Evolutionary conservation across 495 filamentous ascomycete genomes (phyloP), one percentile per base, ranked within the genome.

Genomic region (Annulohypoxylon nitens): DNA sequence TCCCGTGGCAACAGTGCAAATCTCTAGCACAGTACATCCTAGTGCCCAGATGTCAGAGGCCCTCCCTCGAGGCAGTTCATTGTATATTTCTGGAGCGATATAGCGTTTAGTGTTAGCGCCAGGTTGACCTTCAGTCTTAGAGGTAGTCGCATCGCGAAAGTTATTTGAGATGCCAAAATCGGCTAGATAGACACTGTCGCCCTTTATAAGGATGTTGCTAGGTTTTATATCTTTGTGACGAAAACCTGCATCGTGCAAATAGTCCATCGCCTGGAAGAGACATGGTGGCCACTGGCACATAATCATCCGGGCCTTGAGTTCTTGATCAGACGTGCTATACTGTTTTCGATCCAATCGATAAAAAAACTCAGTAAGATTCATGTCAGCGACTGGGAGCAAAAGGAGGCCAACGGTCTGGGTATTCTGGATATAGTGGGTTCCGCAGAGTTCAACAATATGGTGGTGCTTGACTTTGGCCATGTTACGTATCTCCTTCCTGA

Each of bases 161-260:
- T 54, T 26, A 4, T 11, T 54, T 10, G 50, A 54, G 12, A 54
- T 54, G 2, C 50, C 50, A 54, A 54, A 54, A 12, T 54, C 50
- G 23, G 50, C 20, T 3, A 54, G 23, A 33, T 26, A 54, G 9
- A 54, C 50, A 4, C 14, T 8, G 16, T 20, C 50, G 30, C 30
- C 50, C 9, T 54, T 54, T 3, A 54, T 54, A 26, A 54, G 50
- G 20, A 54, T 54, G n/a, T 54, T 54, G 23, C 50, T 54, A 33
- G 50, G 50, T 23, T 54, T 54, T 54, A 54, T 54, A 12, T 54
- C 50, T 33, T 54, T 54, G 50, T 54, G 50, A 10, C 50, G 50
- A 9, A 54, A 2, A 11, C 50, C 50, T 54, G 26, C 9, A n/a
- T 54, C 26, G 8, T 54, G 50, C 26, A 54, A 11, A 54, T 12